Evolutionary conservation across 306 rosid species (phyloP), one percentile per base, ranked within the genome.

Genomic region (Fragaria iinumae): DNA sequence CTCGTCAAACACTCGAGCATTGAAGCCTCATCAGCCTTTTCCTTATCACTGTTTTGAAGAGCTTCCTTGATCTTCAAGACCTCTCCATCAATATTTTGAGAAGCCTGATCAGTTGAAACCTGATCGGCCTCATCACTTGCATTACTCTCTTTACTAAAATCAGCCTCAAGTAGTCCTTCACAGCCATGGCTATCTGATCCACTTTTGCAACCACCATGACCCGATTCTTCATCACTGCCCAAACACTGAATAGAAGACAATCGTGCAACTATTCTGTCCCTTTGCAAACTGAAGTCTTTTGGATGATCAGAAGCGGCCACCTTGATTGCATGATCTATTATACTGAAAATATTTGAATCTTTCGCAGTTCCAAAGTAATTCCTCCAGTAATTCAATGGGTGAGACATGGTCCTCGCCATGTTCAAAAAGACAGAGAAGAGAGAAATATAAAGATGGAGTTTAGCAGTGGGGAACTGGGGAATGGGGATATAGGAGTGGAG

Each of bases 351-450:
- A 63, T 63, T 63, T 2, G 66, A 4, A 23, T 25, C 66, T 2
- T 59, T 59, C 11, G 66, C 66, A 25, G 36, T 25, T 25, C 4
- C 66, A 4, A 59, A 59, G 66, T 59, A 59, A 25, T 63, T 29
- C 41, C 67, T 63, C 69, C 69, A 65, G 25, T 36, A 36, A 36
- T 38, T 65, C 67, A 29, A 39, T 63, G 67, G 21, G 1, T 7
- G 18, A 62, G 41, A 63, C 67, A 32, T 63, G 67, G 67, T 63
- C 11, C 67, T 29, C n/a, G 43, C 43, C 67, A 63, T 63, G 67
- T 39, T 63, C 20, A 17, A 62, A 29, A 62, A 59, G 0, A 5
- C 41, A 13, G 2, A 27, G n/a, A 17, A 13, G 6, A 27, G n/a
- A 17, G 17, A 32, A 32, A 14, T 14, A 63, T 20, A 5, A 16